Evolutionary conservation across 345 rosid species (phyloP), one percentile per base, ranked within the genome.

Genomic region (Pugionium dolabratum): DNA sequence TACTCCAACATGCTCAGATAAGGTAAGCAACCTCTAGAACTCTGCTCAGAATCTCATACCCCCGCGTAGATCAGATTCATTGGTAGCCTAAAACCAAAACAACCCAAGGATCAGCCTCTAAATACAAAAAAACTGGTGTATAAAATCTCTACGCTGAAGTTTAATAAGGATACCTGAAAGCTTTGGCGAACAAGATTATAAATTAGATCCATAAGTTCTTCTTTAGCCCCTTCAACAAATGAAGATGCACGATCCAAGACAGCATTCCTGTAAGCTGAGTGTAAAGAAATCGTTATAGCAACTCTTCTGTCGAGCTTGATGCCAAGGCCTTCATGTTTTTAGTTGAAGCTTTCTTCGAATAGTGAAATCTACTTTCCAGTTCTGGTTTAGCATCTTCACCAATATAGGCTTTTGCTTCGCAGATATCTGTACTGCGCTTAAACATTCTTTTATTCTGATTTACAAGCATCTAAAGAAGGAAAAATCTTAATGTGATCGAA

Each of bases 291-390:
- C 7, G 33, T 75, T 73, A 90, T 69, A 94, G 90, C 80, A 94
- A 64, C 78, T 78, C 86, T 30, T 18, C 18, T 18, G 78, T 5
- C 2, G 97, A 85, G 69, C 75, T 76, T 56, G 89, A 84, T 52
- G 89, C 81, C 66, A 94, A 56, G 70, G 86, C 83, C 76, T 65
- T 83, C 69, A 85, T 76, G 79, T 90, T 88, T 77, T 69, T 90
- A 5, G 64, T 57, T 37, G 99, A 95, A 76, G 56, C 76, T 77
- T 90, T 90, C 66, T 80, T 81, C 3, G 96, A 77, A 75, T 88
- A 90, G 46, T 76, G 43, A 40, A 76, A 61, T 61, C 44, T 4
- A 61, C 39, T 78, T 67, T 44, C 74, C 57, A 69, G 64, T 66
- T 80, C 83, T 42, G 67, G 37, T 54, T 58, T 49, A 6, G 78